Conservation (phyloP, 2,329 filamentous ascomycete species). For the Zymoseptoria crescenta region DNA sequence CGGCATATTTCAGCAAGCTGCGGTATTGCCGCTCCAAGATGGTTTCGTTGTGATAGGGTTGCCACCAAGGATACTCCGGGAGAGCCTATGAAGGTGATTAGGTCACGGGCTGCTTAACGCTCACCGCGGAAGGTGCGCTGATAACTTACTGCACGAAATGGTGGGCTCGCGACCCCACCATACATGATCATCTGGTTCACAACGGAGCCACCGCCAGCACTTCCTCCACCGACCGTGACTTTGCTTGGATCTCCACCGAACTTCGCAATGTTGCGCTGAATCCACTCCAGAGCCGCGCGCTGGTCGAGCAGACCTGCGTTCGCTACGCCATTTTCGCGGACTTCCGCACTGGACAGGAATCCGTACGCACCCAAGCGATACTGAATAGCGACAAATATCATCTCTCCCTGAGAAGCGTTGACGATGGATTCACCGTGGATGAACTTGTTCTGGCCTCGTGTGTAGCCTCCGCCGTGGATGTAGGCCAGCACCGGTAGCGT, state of each 20-base stretch:
- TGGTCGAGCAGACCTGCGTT: constrained; percentile 24
- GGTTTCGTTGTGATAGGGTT: constrained; percentile 19
- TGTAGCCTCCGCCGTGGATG: constrained; percentile 35
- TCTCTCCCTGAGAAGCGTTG: constrained; percentile 26
- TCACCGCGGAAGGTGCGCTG: neutral
- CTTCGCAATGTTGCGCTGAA: constrained; percentile 22
- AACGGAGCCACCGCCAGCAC: constrained; percentile 22
- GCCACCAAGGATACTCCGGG: constrained; percentile 30
- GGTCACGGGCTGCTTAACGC: too few relatives aligned
- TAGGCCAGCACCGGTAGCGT: constrained; percentile 26
- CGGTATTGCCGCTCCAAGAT: neutral
- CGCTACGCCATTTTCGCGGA: constrained; percentile 16
- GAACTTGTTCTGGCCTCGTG: constrained; percentile 19
- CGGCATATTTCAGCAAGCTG: neutral
- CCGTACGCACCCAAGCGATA: constrained; percentile 27
- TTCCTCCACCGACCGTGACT: constrained; percentile 22
- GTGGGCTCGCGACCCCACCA: constrained; percentile 22
- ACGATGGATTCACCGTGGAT: constrained; percentile 24
- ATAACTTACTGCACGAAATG: constrained; percentile 37
- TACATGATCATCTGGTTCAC: constrained; percentile 11
- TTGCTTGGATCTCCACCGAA: constrained; percentile 25
- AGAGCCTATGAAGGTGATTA: neutral
- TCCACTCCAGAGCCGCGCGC: constrained; percentile 23
- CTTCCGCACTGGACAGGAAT: constrained; percentile 17
- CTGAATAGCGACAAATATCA: constrained; percentile 27